Percentiles rank a stretch among this genome's conserved stretches.
Evolutionary conservation across 164 flowering plant species (phyloP).

Genomic region (Saururus chinensis): DNA sequence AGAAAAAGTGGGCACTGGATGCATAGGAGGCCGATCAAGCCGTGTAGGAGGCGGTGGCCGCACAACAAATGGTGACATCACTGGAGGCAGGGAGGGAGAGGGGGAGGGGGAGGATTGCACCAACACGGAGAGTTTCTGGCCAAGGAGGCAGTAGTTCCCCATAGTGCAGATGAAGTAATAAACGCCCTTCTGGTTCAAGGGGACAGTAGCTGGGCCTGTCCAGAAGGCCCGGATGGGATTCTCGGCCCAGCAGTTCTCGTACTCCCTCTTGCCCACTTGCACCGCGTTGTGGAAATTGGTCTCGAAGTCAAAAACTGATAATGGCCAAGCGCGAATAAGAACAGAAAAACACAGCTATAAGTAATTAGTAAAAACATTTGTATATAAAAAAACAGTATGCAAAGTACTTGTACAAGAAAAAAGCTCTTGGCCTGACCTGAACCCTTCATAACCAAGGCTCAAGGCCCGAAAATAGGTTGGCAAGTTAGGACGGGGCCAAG

Average conservation of each 20-base stretch:
- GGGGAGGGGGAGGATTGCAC: background rate
- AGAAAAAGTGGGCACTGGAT: background rate
- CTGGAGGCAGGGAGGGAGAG: background rate
- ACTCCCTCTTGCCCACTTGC: conserved; percentile 5
- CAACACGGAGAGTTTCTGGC: conserved; percentile 3
- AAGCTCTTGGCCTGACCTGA: too few relatives aligned
- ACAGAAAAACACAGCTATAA: background rate
- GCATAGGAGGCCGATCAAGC: background rate
- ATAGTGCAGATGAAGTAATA: conserved; percentile 3
- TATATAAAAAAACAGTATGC: too few relatives aligned
- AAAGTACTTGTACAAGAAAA: too few relatives aligned
- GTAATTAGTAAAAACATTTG: background rate
- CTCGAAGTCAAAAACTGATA: conserved; percentile 3
- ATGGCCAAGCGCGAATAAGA: background rate
- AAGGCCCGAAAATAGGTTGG: too few relatives aligned
- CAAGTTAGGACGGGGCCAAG: too few relatives aligned
- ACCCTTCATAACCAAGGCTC: too few relatives aligned
- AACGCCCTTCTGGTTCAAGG: background rate
- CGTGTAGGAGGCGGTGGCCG: background rate
- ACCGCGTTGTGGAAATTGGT: conserved; percentile 1
- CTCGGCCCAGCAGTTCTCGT: conserved; percentile 1
- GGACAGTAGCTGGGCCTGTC: conserved; percentile 5
- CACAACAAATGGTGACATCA: too few relatives aligned
- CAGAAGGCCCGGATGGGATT: background rate
- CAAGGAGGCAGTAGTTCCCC: conserved; percentile 4